Conservation (phyloP, 768 basidiomycete genomes). For the Tulasnella sp. region DNA sequence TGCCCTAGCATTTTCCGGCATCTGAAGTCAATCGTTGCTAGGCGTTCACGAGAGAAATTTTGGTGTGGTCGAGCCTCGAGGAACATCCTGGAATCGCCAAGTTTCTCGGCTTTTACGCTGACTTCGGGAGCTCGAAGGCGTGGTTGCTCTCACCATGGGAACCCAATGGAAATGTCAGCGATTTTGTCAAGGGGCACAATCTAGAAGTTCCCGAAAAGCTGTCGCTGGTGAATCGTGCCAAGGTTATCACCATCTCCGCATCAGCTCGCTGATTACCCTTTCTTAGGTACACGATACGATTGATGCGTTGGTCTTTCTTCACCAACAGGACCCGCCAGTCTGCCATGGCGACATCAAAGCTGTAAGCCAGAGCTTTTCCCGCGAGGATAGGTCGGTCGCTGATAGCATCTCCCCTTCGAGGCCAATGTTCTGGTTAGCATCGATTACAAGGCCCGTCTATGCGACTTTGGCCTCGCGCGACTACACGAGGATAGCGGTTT, state of each 20-base stretch:
- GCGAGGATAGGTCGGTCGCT: background rate
- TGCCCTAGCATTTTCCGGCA: background rate
- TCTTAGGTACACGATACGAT: background rate
- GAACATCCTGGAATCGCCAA: background rate
- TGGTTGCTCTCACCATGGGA: background rate
- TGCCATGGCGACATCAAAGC: background rate
- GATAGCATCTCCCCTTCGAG: background rate
- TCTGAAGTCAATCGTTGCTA: background rate
- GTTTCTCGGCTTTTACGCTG: background rate
- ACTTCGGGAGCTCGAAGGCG: background rate
- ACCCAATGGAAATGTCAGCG: background rate
- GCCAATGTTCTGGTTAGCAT: background rate
- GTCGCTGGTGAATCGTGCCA: background rate
- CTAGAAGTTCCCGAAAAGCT: background rate
- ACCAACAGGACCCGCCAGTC: background rate
- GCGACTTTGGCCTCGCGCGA: slow-evolving; percentile 11
- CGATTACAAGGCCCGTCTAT: background rate
- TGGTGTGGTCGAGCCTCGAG: background rate
- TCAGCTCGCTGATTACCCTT: background rate
- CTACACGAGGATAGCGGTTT: background rate
- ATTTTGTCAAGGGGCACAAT: background rate
- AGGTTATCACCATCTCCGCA: no score
- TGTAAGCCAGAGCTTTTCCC: background rate
- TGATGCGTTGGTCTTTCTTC: background rate
- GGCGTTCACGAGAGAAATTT: background rate